Percentiles rank a stretch among this genome's conserved stretches.
phyloP scores from a whole-genome alignment of 208 protist species.

The Leishmania major region DNA sequence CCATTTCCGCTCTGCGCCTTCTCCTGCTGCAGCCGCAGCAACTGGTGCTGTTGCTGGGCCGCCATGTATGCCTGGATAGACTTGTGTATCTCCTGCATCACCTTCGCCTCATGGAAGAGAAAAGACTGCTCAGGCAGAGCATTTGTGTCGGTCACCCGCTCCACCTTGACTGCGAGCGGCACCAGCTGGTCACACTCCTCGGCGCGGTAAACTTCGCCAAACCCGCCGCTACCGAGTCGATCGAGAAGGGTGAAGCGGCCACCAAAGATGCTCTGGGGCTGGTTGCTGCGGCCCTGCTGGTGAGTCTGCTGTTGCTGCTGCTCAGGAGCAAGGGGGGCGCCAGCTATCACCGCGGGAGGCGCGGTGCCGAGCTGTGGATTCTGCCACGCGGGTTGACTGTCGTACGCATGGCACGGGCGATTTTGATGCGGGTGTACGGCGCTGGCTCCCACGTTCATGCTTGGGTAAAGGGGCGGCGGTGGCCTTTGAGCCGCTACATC shows the following conservation, averaged over 20 bases:
- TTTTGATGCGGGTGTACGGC: background rate
- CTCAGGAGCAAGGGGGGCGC: background rate
- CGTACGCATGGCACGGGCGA: background rate
- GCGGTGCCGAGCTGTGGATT: constrained; percentile 3
- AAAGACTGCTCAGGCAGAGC: constrained; percentile 86
- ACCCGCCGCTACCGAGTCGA: constrained; percentile 96
- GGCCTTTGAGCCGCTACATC: background rate
- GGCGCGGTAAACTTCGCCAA: constrained; percentile 97
- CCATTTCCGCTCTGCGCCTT: background rate
- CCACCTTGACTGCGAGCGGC: constrained; percentile 59
- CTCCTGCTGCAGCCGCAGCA: background rate
- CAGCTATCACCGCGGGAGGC: background rate
- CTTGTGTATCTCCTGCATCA: constrained; percentile 85
- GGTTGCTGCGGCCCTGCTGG: background rate
- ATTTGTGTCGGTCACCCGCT: constrained; percentile 42
- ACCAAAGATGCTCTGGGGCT: constrained; percentile 33
- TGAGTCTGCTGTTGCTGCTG: background rate
- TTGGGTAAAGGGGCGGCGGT: constrained; percentile 1
- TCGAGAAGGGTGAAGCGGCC: constrained; percentile 55
- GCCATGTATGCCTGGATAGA: constrained; percentile 23
- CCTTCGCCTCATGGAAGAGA: constrained; percentile 97
- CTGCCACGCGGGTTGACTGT: background rate
- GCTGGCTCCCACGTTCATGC: background rate
- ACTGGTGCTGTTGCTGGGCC: constrained; percentile 4
- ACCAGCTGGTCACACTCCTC: constrained; percentile 38